Evolutionary conservation across 805 yeast genomes (phyloP).

Genomic region (Metschnikowia gruessii): DNA sequence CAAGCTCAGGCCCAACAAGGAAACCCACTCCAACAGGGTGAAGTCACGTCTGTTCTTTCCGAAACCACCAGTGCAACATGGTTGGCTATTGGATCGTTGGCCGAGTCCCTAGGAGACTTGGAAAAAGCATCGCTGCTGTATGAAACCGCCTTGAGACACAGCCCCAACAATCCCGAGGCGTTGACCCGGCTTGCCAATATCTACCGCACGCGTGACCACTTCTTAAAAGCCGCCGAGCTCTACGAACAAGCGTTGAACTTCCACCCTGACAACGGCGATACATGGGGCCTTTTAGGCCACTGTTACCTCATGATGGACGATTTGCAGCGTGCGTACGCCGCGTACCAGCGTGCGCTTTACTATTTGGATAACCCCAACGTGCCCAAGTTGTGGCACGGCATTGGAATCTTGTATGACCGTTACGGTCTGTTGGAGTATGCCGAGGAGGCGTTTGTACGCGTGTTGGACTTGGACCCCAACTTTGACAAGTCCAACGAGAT

Average conservation of each 20-base stretch:
- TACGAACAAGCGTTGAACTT: conserved; percentile 82
- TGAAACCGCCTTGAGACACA: conserved; percentile 81
- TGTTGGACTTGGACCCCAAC: conserved; percentile 90
- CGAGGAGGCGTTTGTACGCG: conserved; percentile 97
- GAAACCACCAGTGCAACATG: conserved; percentile 78
- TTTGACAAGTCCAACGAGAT: conserved; percentile 96
- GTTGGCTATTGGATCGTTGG: conserved; percentile 85
- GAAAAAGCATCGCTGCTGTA: conserved; percentile 88
- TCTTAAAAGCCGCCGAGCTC: conserved; percentile 90
- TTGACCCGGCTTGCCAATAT: conserved; percentile 83
- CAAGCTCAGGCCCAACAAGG: conserved; percentile 13
- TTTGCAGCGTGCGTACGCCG: conserved; percentile 89
- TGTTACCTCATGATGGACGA: conserved; percentile 97
- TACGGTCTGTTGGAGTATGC: conserved; percentile 97
- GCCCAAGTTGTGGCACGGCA: conserved; percentile 98
- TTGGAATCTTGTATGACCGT: conserved; percentile 92
- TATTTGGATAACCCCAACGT: conserved; percentile 91
- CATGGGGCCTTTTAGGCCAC: conserved; percentile 96
- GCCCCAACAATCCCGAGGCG: conserved; percentile 83
- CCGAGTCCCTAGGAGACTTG: conserved; percentile 83
- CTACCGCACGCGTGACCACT: conserved; percentile 84
- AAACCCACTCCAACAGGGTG: conserved; percentile 11
- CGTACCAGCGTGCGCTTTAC: conserved; percentile 93
- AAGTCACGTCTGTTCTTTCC: conserved; percentile 19
- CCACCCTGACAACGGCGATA: conserved; percentile 87